Base-by-base conservation (phyloP, 495 filamentous ascomycete genomes). In the Melanomma pulvis-pyrius region DNA sequence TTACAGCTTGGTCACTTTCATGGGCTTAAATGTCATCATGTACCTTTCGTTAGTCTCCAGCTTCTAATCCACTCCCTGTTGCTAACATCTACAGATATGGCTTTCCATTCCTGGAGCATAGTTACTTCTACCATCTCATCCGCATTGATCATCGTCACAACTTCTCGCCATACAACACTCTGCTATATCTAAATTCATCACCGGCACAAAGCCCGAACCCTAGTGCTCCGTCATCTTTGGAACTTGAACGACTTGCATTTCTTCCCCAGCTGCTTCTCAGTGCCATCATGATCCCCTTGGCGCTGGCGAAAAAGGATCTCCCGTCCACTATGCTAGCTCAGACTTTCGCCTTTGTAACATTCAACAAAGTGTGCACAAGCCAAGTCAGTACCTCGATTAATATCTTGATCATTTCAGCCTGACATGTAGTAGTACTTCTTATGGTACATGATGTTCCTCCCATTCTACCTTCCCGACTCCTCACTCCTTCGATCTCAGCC, bases 301-400 rank as follows among this genome's bases (percentile, higher is more conserved):
- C 84, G 2, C 76, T 94, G n/a, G 91, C 91, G 8, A 96, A 93
- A 76, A 90, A 85, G 73, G 86, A 90, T 71, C 82, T 98, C 0
- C 82, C 94, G 0, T 83, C 87, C 0, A 84, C 92, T n/a, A 91
- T 98, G 87, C 83, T 98, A n/a, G 92, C 91, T n/a, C 94, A 98
- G 78, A 98, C 96, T 0, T 97, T 97, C 74, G 90, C 94, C 0
- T 98, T 98, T 76, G 94, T 98, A 6, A 87, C 91, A 5, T 98
- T 96, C 61, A 98, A 98, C 75, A 98, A 98, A 80, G 94, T 98
- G 19, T 97, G 93, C 83, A 98, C 94, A 1, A 93, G 90, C 72
- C 94, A 98, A 84, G 92, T 94, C 85, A 61, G 41, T 39, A 29
- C 28, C n/a, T 48, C 21, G 57, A 12, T 28, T 36, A 58, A 21